Percentiles rank a stretch among this genome's conserved stretches.
phyloP scores from a whole-genome alignment of 208 protist species.

The Leishmania martiniquensis region DNA sequence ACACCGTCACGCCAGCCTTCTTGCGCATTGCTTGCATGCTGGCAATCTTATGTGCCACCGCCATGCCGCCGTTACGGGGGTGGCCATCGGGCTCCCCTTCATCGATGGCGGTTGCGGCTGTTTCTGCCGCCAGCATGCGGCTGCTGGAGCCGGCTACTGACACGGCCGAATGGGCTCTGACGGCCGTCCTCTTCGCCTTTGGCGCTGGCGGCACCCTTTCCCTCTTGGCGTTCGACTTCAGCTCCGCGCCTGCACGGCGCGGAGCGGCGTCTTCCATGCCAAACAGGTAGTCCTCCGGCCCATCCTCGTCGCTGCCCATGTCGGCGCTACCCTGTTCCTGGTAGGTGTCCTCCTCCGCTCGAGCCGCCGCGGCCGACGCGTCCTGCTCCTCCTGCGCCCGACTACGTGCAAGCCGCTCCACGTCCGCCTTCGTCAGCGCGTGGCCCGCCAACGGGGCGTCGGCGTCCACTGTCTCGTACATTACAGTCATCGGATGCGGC shows the following conservation, averaged over 20 bases:
- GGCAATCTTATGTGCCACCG: conserved; percentile 24
- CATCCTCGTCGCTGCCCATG: conserved; percentile 31
- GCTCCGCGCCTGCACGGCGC: conserved; percentile 14
- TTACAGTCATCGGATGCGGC: conserved; percentile 64
- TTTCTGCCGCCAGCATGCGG: not conserved
- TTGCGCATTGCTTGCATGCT: conserved; percentile 35
- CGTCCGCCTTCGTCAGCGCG: conserved; percentile 69
- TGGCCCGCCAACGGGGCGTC: conserved; percentile 64
- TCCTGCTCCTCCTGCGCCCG: conserved; percentile 2
- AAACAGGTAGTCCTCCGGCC: conserved; percentile 76
- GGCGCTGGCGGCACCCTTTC: conserved; percentile 2
- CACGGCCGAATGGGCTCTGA: not conserved
- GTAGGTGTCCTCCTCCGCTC: conserved; percentile 11
- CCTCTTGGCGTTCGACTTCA: conserved; percentile 18
- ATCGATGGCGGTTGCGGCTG: not conserved
- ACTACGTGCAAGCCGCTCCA: conserved; percentile 34
- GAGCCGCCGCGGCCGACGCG: conserved; percentile 1
- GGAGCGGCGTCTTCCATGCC: conserved; percentile 54
- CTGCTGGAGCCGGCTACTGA: not conserved
- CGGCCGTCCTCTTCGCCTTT: conserved; percentile 8
- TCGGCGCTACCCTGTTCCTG: conserved; percentile 11
- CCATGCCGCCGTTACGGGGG: not conserved
- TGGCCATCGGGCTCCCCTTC: conserved; percentile 10
- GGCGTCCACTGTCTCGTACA: conserved; percentile 62
- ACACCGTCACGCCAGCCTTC: conserved; percentile 24